A percentile compares a stretch with the other conserved stretches of the same genome.
phyloP scores from a whole-genome alignment of 371 early-diverging fungal genomes.

The Coemansia sp. region DNA sequence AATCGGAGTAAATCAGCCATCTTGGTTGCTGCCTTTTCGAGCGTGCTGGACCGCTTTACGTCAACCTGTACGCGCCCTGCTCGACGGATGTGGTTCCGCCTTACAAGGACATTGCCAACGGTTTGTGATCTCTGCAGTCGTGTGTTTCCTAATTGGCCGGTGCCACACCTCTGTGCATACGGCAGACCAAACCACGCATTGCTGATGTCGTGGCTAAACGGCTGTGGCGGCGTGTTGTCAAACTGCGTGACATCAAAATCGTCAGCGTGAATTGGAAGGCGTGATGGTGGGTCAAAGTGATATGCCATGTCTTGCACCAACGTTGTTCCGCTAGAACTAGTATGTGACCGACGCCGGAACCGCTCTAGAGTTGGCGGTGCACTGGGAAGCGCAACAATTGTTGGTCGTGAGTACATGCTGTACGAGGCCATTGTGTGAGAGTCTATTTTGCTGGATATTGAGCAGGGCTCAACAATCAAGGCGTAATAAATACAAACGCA shows the following conservation, averaged over 20 bases:
- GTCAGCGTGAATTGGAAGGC: neutral
- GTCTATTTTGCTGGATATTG: neutral
- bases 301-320: neutral
- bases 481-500: neutral
- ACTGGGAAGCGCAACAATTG: slow-evolving; percentile 10
- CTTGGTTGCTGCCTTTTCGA: slow-evolving; percentile 18
- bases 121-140: neutral
- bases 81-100: slow-evolving; percentile 20
- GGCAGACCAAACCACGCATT: slow-evolving; percentile 31
- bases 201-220: slow-evolving; percentile 8
- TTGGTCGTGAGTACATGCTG: slow-evolving; percentile 3
- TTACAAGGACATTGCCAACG: neutral
- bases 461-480: neutral
- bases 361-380: neutral
- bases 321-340: neutral
- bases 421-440: neutral
- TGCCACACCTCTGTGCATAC: slow-evolving; percentile 24
- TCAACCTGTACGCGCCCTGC: slow-evolving; percentile 31
- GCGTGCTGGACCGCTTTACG: slow-evolving; percentile 7
- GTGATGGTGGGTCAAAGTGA: neutral
- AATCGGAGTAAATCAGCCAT: slow-evolving; percentile 28
- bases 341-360: neutral
- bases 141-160: neutral
- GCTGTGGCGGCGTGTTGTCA: slow-evolving; percentile 23
- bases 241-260: slow-evolving; percentile 5